phyloP scores from a whole-genome alignment of 2,329 filamentous ascomycete species.

The Cladosporium cucumerinum region DNA sequence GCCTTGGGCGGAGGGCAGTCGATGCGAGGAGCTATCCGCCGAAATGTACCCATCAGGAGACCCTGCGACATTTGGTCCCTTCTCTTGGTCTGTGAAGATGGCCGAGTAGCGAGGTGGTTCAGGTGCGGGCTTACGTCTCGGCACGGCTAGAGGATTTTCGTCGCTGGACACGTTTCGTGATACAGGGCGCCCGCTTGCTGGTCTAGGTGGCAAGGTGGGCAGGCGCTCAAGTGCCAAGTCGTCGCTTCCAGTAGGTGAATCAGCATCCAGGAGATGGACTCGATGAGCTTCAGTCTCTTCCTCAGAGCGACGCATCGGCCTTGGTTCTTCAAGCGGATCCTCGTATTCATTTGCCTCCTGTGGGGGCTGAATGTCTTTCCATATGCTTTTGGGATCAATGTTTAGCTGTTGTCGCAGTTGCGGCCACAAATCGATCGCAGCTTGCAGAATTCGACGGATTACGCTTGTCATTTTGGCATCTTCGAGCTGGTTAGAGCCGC shows the following conservation, averaged over 20 bases:
- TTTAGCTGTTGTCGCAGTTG: conserved; percentile 43
- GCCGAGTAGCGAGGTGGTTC: conserved; percentile 45
- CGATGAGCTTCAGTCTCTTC: conserved; percentile 35
- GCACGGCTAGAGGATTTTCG: conserved; percentile 3
- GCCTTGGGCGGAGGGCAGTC: conserved; percentile 29
- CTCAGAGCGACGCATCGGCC: conserved; percentile 14
- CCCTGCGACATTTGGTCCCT: conserved; percentile 32
- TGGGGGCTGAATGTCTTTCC: conserved; percentile 41
- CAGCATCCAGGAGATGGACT: conserved; percentile 44
- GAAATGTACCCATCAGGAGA: conserved; percentile 41
- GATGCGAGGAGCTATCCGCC: conserved; percentile 37
- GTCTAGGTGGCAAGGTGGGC: conserved; percentile 41
- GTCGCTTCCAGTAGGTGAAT: conserved; percentile 28
- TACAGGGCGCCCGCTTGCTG: conserved; percentile 14
- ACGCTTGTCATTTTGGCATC: conserved; percentile 54
- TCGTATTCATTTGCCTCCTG: conserved; percentile 44
- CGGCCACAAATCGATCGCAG: conserved; percentile 47
- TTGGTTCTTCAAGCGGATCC: conserved; percentile 42
- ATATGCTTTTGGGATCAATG: conserved; percentile 38
- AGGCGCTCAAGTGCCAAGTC: conserved; percentile 15
- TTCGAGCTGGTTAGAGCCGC: conserved; percentile 53
- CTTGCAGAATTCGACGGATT: conserved; percentile 48
- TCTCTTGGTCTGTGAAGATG: conserved; percentile 32
- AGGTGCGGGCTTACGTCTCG: conserved; percentile 42
- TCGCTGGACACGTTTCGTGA: conserved; percentile 18